Conservation (phyloP, 2,329 filamentous ascomycete genomes). For the Tolypocladium tundrense region DNA sequence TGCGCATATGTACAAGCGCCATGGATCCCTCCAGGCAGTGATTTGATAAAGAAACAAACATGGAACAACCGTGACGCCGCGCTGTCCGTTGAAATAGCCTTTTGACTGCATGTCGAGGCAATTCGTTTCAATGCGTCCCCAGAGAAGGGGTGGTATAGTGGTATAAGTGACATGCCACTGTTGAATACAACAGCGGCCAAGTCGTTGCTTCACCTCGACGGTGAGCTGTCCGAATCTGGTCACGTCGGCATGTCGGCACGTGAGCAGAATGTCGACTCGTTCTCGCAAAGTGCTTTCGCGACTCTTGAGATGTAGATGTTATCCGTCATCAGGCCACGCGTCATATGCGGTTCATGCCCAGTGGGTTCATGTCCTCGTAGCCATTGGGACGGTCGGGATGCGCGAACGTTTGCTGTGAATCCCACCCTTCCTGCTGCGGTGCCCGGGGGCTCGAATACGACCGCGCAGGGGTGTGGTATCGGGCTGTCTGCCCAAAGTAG, state of each 20-base stretch:
- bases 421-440: conserved; percentile 31
- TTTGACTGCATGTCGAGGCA: background rate
- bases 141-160: conserved; percentile 1
- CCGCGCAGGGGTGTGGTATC: conserved; percentile 42
- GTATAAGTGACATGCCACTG: background rate
- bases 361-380: conserved; percentile 38
- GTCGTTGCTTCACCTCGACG: background rate
- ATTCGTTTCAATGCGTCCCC: background rate
- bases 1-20: background rate
- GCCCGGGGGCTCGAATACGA: conserved; percentile 48
- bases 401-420: conserved; percentile 30
- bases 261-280: background rate
- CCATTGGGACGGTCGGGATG: conserved; percentile 14
- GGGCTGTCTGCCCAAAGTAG: conserved; percentile 44
- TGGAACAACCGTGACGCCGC: conserved; percentile 8
- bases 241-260: background rate
- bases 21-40: background rate
- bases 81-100: conserved; percentile 5
- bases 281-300: background rate
- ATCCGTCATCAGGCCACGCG: background rate
- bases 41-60: background rate
- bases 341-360: conserved; percentile 46
- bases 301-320: background rate
- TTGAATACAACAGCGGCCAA: background rate
- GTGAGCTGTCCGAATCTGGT: background rate